Evolutionary conservation across 805 yeast genomes (phyloP).

Genomic region (Schizosaccharomyces lindneri): DNA sequence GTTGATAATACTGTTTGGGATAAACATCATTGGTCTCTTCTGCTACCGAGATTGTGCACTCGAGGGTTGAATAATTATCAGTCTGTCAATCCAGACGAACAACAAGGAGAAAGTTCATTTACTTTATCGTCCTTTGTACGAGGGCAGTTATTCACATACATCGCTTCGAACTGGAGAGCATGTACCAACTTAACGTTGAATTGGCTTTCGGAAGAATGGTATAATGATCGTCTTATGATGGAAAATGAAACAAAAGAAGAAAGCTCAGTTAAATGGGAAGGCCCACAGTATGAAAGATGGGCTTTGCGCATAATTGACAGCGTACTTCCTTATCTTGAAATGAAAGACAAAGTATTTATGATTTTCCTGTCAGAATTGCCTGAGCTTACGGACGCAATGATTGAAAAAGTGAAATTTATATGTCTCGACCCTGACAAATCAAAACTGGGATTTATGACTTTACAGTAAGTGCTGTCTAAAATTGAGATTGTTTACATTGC

Average conservation of each 20-base stretch:
- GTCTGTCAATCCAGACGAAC: conserved; percentile 1
- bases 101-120: conserved; percentile 10
- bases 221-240: conserved; percentile 27
- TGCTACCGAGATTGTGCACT: conserved; percentile 55
- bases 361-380: conserved; percentile 77
- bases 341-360: conserved; percentile 55
- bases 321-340: conserved; percentile 62
- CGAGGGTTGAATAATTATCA: conserved; percentile 30
- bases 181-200: conserved; percentile 55
- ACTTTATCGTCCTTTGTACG: conserved; percentile 35
- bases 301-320: conserved; percentile 48
- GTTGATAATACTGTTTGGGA: conserved; percentile 28
- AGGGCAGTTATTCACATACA: conserved; percentile 43
- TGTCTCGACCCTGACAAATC: conserved; percentile 70
- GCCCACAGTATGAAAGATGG: conserved; percentile 42
- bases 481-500: background rate
- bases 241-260: conserved; percentile 7
- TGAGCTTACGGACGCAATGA: conserved; percentile 33
- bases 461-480: conserved; percentile 22
- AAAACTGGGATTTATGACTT: conserved; percentile 54
- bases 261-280: conserved; percentile 7
- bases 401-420: conserved; percentile 40
- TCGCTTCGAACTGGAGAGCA: conserved; percentile 44
- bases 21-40: conserved; percentile 48
- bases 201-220: conserved; percentile 95